These are phyloP conservation scores for Leccinum solheimii DNA, from an alignment of 1,284 basidiomycete species.

Conservation along the genomic window DNA sequence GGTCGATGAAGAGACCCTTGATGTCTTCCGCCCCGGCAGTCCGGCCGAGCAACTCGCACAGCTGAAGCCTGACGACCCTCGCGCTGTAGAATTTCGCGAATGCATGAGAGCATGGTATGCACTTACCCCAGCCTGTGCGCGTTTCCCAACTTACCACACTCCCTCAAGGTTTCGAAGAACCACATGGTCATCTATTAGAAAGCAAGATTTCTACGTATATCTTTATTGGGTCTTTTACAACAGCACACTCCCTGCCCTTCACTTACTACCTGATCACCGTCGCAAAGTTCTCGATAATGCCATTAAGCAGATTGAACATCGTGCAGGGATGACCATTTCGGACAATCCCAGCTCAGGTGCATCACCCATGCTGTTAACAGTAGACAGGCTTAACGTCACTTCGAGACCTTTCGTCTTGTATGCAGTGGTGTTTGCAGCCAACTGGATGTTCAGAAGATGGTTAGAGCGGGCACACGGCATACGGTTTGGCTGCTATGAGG, in stretches of 20 bases:
- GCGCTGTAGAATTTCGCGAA: conserved; percentile 76
- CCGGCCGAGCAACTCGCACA: conserved; percentile 59
- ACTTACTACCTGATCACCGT: conserved; percentile 48
- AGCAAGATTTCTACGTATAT: conserved; percentile 72
- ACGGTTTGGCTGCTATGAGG: conserved; percentile 51
- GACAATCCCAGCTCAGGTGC: conserved; percentile 60
- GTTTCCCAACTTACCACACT: conserved; percentile 6
- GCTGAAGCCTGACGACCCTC: conserved; percentile 63
- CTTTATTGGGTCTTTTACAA: conserved; percentile 86
- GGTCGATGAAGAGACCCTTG: conserved; percentile 56
- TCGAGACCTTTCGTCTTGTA: conserved; percentile 78
- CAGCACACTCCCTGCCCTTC: conserved; percentile 51
- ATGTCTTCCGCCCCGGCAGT: conserved; percentile 54
- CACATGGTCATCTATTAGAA: conserved; percentile 71
- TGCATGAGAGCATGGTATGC: conserved; percentile 60
- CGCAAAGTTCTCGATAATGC: conserved; percentile 57
- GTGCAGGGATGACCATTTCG: conserved; percentile 67
- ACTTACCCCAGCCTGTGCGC: neutral
- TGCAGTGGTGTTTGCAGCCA: conserved; percentile 55
- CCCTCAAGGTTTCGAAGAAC: conserved; percentile 65
- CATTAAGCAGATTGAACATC: conserved; percentile 66
- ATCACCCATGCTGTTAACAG: conserved; percentile 68
- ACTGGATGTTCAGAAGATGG: conserved; percentile 47
- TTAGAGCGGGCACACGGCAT: conserved; percentile 51
- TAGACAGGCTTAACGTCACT: conserved; percentile 73